Evolutionary conservation across 2,329 filamentous ascomycete species (phyloP).

Genomic region (Thelonectria rubi): DNA sequence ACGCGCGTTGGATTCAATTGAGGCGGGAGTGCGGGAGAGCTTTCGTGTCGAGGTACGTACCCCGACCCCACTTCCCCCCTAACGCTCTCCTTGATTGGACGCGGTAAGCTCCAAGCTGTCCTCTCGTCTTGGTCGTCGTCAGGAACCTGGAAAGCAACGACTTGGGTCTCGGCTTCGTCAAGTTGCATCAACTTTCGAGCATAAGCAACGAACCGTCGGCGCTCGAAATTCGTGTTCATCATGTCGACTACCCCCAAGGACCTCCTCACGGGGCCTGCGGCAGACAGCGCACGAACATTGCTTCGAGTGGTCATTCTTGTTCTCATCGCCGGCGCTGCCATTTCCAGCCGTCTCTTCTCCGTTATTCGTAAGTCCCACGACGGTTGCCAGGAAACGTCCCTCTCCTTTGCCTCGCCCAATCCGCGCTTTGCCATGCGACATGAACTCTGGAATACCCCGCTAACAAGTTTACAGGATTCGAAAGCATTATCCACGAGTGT

Average conservation of each 20-base stretch:
- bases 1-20: slow-evolving; percentile 8
- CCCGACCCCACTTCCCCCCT: slow-evolving; percentile 32
- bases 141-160: slow-evolving; percentile 33
- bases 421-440: not conserved
- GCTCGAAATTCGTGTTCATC: slow-evolving; percentile 47
- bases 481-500: slow-evolving; percentile 99
- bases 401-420: not conserved
- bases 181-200: slow-evolving; percentile 46
- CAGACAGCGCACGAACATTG: slow-evolving; percentile 83
- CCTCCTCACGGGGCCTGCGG: slow-evolving; percentile 78
- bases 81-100: slow-evolving; percentile 22
- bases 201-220: slow-evolving; percentile 42
- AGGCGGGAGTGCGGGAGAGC: not conserved
- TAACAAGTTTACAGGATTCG: slow-evolving; percentile 74
- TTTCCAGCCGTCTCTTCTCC: slow-evolving; percentile 95
- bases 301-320: slow-evolving; percentile 89
- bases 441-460: slow-evolving; percentile 29
- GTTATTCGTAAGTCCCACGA: slow-evolving; percentile 80
- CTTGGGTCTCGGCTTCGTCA: slow-evolving; percentile 42
- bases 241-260: slow-evolving; percentile 59
- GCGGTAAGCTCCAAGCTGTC: slow-evolving; percentile 57
- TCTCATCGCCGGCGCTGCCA: slow-evolving; percentile 89
- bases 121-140: slow-evolving; percentile 42
- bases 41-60: slow-evolving; percentile 37
- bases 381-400: not conserved